Evolutionary conservation across 2,329 filamentous ascomycete genomes (phyloP).

Genomic region (Pseudogymnoascus sp.): DNA sequence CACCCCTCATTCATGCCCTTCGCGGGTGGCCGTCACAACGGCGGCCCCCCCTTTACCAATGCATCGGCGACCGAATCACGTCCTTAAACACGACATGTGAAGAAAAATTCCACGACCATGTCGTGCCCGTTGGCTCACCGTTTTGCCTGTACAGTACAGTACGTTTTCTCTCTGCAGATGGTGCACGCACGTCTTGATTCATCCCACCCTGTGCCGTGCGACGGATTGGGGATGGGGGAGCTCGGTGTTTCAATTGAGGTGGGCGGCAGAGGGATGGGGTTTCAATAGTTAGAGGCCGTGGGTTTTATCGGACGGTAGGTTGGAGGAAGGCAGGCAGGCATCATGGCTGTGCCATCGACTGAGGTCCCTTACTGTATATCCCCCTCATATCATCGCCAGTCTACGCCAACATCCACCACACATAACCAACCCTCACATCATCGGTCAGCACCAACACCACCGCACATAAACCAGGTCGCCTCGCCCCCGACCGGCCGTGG

Average conservation of each 20-base stretch:
- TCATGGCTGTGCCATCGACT: neutral
- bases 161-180: neutral
- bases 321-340: neutral
- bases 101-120: neutral
- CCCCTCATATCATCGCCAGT: neutral
- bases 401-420: too few species aligned
- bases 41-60: neutral
- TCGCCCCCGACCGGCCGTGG: neutral
- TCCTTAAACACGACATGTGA: slow-evolving; percentile 1
- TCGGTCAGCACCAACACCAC: neutral
- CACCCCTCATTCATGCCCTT: neutral
- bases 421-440: neutral
- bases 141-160: too few species aligned
- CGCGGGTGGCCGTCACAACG: neutral
- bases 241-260: neutral
- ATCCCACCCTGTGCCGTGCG: neutral
- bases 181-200: neutral
- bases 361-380: neutral
- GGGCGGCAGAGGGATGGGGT: neutral
- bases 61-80: neutral
- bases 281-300: neutral
- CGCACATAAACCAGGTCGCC: neutral
- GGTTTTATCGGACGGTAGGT: neutral
- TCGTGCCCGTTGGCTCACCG: neutral
- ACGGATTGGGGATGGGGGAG: neutral